phyloP scores from a whole-genome alignment of 2,329 filamentous ascomycete species.

The Nothopassalora personata region DNA sequence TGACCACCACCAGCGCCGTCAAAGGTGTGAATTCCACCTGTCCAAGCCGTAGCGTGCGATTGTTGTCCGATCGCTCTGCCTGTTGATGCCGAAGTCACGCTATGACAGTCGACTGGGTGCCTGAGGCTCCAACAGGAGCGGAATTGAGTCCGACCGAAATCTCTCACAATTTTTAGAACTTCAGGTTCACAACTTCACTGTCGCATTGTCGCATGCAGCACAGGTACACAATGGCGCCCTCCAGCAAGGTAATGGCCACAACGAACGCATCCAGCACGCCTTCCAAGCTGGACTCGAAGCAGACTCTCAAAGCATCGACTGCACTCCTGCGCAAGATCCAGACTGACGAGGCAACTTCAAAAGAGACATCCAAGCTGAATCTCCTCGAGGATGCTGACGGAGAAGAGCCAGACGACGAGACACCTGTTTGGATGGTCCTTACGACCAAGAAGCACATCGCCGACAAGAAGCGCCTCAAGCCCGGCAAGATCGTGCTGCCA shows the following conservation, averaged over 20 bases:
- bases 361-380: constrained; percentile 50
- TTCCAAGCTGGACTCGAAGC: constrained; percentile 36
- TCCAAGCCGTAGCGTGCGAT: not conserved
- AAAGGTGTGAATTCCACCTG: not conserved
- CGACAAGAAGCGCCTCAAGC: constrained; percentile 75
- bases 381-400: constrained; percentile 50
- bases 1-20: not conserved
- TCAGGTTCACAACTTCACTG: not conserved
- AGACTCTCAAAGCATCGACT: constrained; percentile 56
- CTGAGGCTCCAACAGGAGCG: not conserved
- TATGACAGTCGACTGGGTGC: no score
- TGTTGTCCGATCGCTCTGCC: constrained; percentile 1
- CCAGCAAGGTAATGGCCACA: constrained; percentile 33
- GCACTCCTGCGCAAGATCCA: constrained; percentile 52
- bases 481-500: constrained; percentile 62
- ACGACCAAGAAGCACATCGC: constrained; percentile 62
- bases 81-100: no score
- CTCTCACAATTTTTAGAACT: not conserved
- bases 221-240: constrained; percentile 22
- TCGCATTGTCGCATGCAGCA: constrained; percentile 9
- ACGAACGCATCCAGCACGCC: constrained; percentile 28
- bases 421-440: constrained; percentile 56
- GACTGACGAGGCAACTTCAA: constrained; percentile 40
- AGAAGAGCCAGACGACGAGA: constrained; percentile 42
- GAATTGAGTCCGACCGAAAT: not conserved